Base-by-base conservation (phyloP, 2,329 filamentous ascomycete genomes). In the Juglanconis oblonga region DNA sequence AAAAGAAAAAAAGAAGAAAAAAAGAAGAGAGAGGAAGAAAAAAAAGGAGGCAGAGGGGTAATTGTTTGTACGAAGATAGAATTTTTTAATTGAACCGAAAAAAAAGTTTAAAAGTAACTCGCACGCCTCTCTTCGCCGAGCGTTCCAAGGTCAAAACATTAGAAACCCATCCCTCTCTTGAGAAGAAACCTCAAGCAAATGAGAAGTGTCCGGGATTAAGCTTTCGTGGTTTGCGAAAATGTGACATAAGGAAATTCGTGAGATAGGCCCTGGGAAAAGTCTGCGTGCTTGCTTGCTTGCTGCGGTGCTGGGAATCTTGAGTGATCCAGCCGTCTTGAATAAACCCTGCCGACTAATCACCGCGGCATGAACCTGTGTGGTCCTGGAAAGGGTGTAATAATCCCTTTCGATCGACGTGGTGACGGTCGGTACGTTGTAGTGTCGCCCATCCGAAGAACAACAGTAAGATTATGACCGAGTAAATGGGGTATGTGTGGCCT, bases 161-260 rank as follows among this genome's bases (percentile, higher is more conserved):
- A 42, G 38, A 42, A 50, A 48, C 57, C 50, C 57, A 42, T 49
- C 49, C 38, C 38, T 56, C 53, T 52, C 53, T 14, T 45, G 24
- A 62, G 57, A 40, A 53, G 32, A 62, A 56, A 49, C 49, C 44
- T 53, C 49, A 48, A 59, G 53, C 58, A 58, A 42, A 57, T 45
- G 52, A 55, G 52, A 55, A 11, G 57, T 49, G 51, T 17, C 45
- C 31, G 44, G n/a, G 38, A 14, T 14, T 42, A 4, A 14, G 52
- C 5, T 9, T 50, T 38, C 38, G 38, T 50, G 42, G 14, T 36
- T 44, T 49, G n/a, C 36, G 47, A 6, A 29, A 24, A 29, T 54
- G 40, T 40, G 57, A 52, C 45, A 32, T 51, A 35, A 24, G 47
- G 44, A 51, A 60, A 52, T 38, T 62, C 60, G 57, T 60, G 31